Conservation (phyloP, 1,139 yeast genomes). For the Candida sp. region DNA sequence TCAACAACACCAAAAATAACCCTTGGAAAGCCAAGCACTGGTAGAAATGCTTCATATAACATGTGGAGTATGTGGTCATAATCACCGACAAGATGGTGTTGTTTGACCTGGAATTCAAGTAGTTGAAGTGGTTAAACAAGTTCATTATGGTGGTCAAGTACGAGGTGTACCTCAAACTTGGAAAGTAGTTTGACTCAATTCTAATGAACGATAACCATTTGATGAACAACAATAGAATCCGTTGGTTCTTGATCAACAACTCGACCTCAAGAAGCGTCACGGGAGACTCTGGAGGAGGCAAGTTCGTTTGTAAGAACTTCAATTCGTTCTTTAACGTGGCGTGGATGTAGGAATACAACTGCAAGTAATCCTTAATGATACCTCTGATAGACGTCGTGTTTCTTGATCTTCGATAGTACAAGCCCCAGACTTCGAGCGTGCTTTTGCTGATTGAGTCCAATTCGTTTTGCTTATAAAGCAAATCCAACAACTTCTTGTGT, state of each 20-base stretch:
- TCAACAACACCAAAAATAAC: constrained; percentile 26
- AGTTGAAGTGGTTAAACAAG: constrained; percentile 29
- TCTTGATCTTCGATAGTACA: constrained; percentile 28
- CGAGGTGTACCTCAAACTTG: constrained; percentile 33
- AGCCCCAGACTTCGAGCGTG: constrained; percentile 23
- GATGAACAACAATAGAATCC: constrained; percentile 21
- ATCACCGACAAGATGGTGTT: constrained; percentile 4
- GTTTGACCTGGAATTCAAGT: constrained; percentile 20
- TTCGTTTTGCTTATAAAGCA: constrained; percentile 22
- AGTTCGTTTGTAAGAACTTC: constrained; percentile 5
- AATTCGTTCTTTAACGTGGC: constrained; percentile 16
- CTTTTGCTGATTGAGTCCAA: constrained; percentile 15
- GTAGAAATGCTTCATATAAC: constrained; percentile 22
- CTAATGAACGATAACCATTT: constrained; percentile 37
- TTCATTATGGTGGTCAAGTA: constrained; percentile 30
- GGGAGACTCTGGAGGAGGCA: background rate
- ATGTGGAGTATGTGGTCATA: constrained; percentile 8
- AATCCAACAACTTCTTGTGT: constrained; percentile 19
- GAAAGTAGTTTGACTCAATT: constrained; percentile 35
- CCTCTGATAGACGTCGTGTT: constrained; percentile 18
- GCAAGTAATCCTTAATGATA: constrained; percentile 23
- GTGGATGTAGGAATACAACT: constrained; percentile 22
- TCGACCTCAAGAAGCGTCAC: constrained; percentile 14
- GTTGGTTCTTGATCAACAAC: constrained; percentile 25
- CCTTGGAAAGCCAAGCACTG: constrained; percentile 26